A percentile compares a stretch with the other conserved stretches of the same genome.
phyloP scores from a whole-genome alignment of 2,329 filamentous ascomycete species.

The Clathrospora elynae region DNA sequence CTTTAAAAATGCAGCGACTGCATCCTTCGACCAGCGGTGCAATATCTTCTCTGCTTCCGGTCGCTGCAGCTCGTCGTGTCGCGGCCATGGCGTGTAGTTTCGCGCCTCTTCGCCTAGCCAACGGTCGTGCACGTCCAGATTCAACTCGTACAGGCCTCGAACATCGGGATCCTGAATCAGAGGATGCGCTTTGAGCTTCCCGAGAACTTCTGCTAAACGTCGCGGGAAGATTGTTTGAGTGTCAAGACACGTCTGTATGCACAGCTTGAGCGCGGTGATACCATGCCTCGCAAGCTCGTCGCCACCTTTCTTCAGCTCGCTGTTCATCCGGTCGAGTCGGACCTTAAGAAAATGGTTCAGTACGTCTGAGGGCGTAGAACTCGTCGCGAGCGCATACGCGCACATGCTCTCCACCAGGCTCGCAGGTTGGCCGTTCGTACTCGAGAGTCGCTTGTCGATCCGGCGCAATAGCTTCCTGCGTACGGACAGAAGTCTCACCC shows the following conservation, averaged over 20 bases:
- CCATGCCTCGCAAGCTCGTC: constrained; percentile 59
- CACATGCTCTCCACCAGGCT: constrained; percentile 73
- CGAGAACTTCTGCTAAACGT: constrained; percentile 71
- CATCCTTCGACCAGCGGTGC: constrained; percentile 49
- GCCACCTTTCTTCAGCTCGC: constrained; percentile 60
- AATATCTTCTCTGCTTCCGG: constrained; percentile 50
- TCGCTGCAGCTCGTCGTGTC: constrained; percentile 69
- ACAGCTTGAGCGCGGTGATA: constrained; percentile 70
- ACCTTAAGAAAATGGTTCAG: constrained; percentile 78
- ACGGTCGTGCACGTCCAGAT: constrained; percentile 75
- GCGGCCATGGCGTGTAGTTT: constrained; percentile 85
- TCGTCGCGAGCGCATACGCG: constrained; percentile 81
- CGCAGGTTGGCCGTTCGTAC: constrained; percentile 45
- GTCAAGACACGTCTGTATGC: constrained; percentile 76
- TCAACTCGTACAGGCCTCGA: constrained; percentile 68
- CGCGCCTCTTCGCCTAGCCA: constrained; percentile 85
- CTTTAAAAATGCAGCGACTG: constrained; percentile 53
- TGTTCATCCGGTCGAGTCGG: constrained; percentile 69
- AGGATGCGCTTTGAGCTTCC: constrained; percentile 69
- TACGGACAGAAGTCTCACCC: constrained; percentile 66
- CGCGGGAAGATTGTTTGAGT: constrained; percentile 77
- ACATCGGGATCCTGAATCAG: constrained; percentile 75
- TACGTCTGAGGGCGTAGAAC: constrained; percentile 77
- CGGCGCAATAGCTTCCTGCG: constrained; percentile 68
- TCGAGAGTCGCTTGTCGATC: constrained; percentile 61